phyloP scores from a whole-genome alignment of 768 basidiomycete genomes.

The Stropharia rugosoannulata region DNA sequence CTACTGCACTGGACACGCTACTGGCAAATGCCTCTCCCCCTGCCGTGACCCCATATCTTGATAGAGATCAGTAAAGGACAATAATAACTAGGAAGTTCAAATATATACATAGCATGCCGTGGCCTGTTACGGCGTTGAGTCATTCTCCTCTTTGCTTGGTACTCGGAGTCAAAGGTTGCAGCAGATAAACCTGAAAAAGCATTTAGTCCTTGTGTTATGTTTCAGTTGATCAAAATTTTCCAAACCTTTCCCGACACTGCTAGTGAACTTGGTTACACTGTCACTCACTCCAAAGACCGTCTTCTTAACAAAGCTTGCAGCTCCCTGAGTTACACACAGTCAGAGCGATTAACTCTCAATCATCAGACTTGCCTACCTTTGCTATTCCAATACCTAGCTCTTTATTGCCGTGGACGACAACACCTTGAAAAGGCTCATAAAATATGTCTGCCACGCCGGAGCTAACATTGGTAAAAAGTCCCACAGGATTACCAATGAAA shows the following conservation, averaged over 20 bases:
- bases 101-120: conserved; percentile 87
- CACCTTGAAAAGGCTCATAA: conserved; percentile 96
- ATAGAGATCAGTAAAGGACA: neutral
- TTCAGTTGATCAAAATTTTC: neutral
- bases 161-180: conserved; percentile 95
- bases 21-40: conserved; percentile 94
- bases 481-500: conserved; percentile 94
- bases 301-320: conserved; percentile 98
- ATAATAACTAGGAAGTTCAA: neutral
- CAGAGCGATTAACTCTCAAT: neutral
- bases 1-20: conserved; percentile 93
- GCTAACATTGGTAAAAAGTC: conserved; percentile 96
- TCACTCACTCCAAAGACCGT: conserved; percentile 96
- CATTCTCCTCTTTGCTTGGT: conserved; percentile 86
- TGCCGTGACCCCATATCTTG: conserved; percentile 91
- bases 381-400: conserved; percentile 94
- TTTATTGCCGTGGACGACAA: conserved; percentile 94
- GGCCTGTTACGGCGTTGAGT: conserved; percentile 92
- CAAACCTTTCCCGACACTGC: conserved; percentile 92
- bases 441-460: conserved; percentile 98
- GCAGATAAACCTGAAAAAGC: conserved; percentile 76
- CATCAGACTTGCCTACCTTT: conserved; percentile 51
- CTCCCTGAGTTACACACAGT: conserved; percentile 55
- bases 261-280: conserved; percentile 97
- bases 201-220: neutral